A percentile compares a stretch with the other conserved stretches of the same genome.
These are phyloP conservation scores for Monascus purpureus DNA, from an alignment of 495 filamentous ascomycete species.

Conservation along the genomic window DNA sequence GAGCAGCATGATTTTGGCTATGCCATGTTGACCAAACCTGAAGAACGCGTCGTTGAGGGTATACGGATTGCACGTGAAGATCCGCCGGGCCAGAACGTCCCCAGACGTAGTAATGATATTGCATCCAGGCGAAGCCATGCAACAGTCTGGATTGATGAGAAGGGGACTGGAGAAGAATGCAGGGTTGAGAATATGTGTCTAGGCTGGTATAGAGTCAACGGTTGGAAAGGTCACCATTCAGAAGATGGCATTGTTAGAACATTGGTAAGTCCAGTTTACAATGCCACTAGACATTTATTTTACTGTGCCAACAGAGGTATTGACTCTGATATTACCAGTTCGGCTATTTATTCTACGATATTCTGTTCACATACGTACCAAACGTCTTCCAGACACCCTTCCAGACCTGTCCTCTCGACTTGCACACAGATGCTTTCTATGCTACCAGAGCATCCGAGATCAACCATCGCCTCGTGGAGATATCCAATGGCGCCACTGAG, in stretches of 20 bases:
- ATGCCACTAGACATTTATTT: background rate
- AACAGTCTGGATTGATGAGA: constrained; percentile 76
- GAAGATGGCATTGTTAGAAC: constrained; percentile 87
- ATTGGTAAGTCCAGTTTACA: constrained; percentile 27
- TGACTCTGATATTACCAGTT: constrained; percentile 38
- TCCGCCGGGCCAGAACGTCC: constrained; percentile 7
- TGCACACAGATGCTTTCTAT: constrained; percentile 91
- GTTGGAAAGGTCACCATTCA: constrained; percentile 89
- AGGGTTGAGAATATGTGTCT: constrained; percentile 88
- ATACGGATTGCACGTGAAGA: constrained; percentile 54
- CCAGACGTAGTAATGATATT: constrained; percentile 10
- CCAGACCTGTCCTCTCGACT: constrained; percentile 85
- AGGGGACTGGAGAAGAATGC: constrained; percentile 54
- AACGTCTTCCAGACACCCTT: constrained; percentile 94
- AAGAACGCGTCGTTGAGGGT: constrained; percentile 61
- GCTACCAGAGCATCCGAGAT: constrained; percentile 73
- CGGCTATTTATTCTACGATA: constrained; percentile 82
- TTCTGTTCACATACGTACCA: constrained; percentile 84
- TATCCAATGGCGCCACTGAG: constrained; percentile 60
- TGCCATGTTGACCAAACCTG: constrained; percentile 57
- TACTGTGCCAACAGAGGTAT: background rate
- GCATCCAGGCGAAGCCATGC: constrained; percentile 43
- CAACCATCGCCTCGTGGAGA: constrained; percentile 72
- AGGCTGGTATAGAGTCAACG: constrained; percentile 63
- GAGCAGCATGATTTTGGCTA: constrained; percentile 90